Evolutionary conservation across 2,329 filamentous ascomycete species (phyloP).

Genomic region (Aspergillus niger): DNA sequence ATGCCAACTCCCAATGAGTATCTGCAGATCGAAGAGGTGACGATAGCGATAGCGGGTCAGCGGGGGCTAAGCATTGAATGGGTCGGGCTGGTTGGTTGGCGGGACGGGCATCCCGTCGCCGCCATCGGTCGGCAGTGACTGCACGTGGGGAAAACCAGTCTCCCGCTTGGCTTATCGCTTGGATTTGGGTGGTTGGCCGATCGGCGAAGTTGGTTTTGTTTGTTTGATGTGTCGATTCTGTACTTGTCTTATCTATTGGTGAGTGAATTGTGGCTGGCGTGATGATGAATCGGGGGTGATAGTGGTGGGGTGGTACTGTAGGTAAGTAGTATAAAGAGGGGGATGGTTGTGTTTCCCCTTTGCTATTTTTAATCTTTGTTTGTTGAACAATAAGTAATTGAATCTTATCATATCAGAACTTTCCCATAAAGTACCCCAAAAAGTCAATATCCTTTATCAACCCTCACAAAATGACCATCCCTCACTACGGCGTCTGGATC

Average conservation of each 20-base stretch:
- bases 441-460: not conserved
- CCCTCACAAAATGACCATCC: slow-evolving; percentile 15
- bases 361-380: not conserved
- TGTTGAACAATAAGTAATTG: too few species aligned
- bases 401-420: too few species aligned
- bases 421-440: not conserved
- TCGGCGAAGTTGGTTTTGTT: not conserved
- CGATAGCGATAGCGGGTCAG: not conserved
- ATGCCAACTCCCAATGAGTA: not conserved
- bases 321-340: too few species aligned
- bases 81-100: not conserved
- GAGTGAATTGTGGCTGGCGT: too few species aligned
- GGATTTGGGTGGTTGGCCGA: too few species aligned
- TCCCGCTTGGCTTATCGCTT: not conserved
- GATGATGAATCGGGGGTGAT: too few species aligned
- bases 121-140: not conserved
- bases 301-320: too few species aligned
- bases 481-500: slow-evolving; percentile 21
- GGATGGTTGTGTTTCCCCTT: too few species aligned
- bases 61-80: not conserved
- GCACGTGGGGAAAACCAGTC: not conserved
- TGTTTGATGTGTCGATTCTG: not conserved
- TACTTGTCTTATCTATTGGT: too few species aligned
- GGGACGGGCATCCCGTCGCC: not conserved
- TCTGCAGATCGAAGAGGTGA: not conserved